Conservation (phyloP, 2,329 filamentous ascomycete genomes). For the Dactylellina parvicollis region DNA sequence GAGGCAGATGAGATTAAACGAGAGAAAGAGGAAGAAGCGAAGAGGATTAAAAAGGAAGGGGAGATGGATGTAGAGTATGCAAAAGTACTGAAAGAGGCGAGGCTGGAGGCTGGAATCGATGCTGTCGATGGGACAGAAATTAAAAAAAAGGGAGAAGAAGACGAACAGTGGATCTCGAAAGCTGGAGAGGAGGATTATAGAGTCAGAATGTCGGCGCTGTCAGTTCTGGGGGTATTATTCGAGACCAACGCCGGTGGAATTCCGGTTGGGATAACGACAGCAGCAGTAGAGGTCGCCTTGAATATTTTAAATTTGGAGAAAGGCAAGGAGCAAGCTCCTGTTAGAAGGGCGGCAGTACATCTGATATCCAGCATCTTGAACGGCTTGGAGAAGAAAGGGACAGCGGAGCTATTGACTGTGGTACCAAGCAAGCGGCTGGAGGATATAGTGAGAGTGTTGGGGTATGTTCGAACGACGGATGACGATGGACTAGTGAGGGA, state of each 20-base stretch:
- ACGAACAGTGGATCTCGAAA: conserved; percentile 48
- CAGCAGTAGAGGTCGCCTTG: conserved; percentile 71
- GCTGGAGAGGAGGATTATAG: conserved; percentile 72
- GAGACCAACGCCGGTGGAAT: conserved; percentile 71
- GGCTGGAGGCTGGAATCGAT: conserved; percentile 50
- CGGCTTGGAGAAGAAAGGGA: conserved; percentile 68
- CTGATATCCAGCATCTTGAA: conserved; percentile 71
- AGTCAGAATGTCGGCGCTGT: conserved; percentile 75
- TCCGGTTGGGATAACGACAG: conserved; percentile 66
- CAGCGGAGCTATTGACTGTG: conserved; percentile 59
- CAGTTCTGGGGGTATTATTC: conserved; percentile 70
- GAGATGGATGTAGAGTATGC: conserved; percentile 46
- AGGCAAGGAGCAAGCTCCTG: conserved; percentile 70
- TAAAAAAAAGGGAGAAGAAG: conserved; percentile 66
- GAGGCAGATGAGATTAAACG: conserved; percentile 65
- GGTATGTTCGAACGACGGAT: conserved; percentile 73
- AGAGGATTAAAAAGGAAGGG: conserved; percentile 59
- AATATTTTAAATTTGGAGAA: conserved; percentile 72
- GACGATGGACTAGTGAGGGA: conserved; percentile 74
- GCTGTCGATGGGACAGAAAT: conserved; percentile 66
- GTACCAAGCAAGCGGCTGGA: conserved; percentile 58
- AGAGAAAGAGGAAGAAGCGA: conserved; percentile 65
- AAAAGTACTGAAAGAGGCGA: conserved; percentile 38
- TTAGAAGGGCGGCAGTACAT: conserved; percentile 74
- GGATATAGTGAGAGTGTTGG: conserved; percentile 71